Percentiles rank a stretch among this genome's conserved stretches.
Conservation (phyloP, 1,284 basidiomycete genomes). For the Butyriboletus appendiculatus region DNA sequence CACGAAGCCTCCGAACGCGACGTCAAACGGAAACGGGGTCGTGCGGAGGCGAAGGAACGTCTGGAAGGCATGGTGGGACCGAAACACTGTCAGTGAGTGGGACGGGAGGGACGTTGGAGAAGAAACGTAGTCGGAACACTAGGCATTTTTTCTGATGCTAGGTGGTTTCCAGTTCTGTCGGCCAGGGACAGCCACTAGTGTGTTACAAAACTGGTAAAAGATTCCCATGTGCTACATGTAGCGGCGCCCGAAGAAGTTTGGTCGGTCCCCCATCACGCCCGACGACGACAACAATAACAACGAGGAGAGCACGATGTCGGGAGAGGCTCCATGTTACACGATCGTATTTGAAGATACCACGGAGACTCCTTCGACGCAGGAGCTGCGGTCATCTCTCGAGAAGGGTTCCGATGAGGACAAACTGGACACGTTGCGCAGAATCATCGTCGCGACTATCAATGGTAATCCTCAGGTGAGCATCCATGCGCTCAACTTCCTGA, state of each 20-base stretch:
- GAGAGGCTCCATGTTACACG: slow-evolving; percentile 78
- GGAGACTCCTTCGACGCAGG: slow-evolving; percentile 79
- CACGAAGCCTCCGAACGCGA: too few species aligned
- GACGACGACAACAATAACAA: slow-evolving; percentile 13
- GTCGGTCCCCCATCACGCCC: slow-evolving; percentile 5
- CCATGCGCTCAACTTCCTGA: background rate
- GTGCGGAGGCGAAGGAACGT: too few species aligned
- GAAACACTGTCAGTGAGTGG: too few species aligned
- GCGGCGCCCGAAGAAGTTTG: background rate
- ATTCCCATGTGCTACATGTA: slow-evolving; percentile 11
- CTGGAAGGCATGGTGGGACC: too few species aligned
- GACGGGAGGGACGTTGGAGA: too few species aligned
- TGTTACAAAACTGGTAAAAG: slow-evolving; percentile 8
- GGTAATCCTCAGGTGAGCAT: slow-evolving; percentile 78
- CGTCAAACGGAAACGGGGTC: too few species aligned
- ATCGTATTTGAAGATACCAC: slow-evolving; percentile 79
- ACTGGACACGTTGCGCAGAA: slow-evolving; percentile 94
- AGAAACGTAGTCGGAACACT: too few species aligned
- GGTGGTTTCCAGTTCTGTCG: too few species aligned
- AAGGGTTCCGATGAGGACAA: slow-evolving; percentile 98
- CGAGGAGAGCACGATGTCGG: slow-evolving; percentile 27
- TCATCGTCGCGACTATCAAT: slow-evolving; percentile 95
- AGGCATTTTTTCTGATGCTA: too few species aligned
- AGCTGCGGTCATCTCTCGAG: slow-evolving; percentile 87
- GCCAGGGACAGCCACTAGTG: too few species aligned